Base-by-base conservation (phyloP, 139 green algal genomes). In the Chlorella sp. region DNA sequence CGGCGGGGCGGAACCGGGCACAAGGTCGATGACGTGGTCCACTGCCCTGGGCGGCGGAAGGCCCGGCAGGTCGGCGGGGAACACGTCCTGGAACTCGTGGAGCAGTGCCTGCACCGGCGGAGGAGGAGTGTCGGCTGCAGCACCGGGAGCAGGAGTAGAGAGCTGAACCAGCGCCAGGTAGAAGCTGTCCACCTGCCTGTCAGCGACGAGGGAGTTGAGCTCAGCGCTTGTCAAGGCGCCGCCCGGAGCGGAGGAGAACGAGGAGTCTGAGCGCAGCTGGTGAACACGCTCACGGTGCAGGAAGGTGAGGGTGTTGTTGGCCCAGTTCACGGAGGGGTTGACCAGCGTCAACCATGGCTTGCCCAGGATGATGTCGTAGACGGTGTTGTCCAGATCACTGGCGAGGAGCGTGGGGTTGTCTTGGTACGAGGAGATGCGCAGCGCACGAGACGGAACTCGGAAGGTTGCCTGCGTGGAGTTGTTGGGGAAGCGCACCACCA, bases 311-410 rank as follows among this genome's bases (percentile, higher is more conserved):
- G 14, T 6, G 4, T 30, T 27, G 2, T 27, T 26, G 27, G n/a
- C 27, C n/a, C 29, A 67, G 61, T 67, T 35, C 6, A 67, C 23
- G 27, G 51, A 62, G 5, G 14, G 23, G 61, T 30, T 27, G 61
- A 35, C 6, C 6, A 3, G 20, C n/a, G 27, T 24, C 3, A 67
- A 35, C 61, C 61, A 67, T 34, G 61, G 24, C 61, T 67, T 27
- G 61, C 61, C 61, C n/a, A 67, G 29, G 27, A 67, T 67, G 27
- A 67, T 34, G 27, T 67, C 61, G 14, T 55, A 55, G n/a, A n/a
- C n/a, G n/a, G n/a, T n/a, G n/a, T n/a, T n/a, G n/a, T n/a, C n/a
- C n/a, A n/a, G n/a, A n/a, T n/a, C n/a, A n/a, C n/a, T n/a, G n/a
- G n/a, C n/a, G n/a, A n/a, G n/a, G n/a, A n/a, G n/a, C n/a, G n/a